Percentiles rank a stretch among this genome's conserved stretches.
Evolutionary conservation across 805 yeast species (phyloP).

Genomic region (Lachancea lanzarotensis): DNA sequence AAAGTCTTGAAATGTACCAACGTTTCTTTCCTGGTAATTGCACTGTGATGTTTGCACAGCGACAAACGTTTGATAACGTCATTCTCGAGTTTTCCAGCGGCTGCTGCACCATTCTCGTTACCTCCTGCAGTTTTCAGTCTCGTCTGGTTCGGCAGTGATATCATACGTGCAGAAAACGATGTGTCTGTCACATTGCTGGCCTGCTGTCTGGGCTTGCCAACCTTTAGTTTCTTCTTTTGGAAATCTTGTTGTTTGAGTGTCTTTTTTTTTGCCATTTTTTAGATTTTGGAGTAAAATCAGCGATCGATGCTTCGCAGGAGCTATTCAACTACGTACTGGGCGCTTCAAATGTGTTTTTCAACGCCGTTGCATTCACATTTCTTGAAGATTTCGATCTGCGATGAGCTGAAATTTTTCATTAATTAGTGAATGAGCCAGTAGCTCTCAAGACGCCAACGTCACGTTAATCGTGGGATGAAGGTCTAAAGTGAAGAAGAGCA

Average conservation of each 20-base stretch:
- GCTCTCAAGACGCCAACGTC: too few relatives aligned
- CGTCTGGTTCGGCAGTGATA: slow-evolving; percentile 29
- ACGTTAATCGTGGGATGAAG: too few relatives aligned
- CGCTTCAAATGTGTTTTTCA: too few relatives aligned
- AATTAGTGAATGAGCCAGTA: too few relatives aligned
- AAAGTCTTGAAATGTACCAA: slow-evolving; percentile 45
- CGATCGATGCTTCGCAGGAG: too few relatives aligned
- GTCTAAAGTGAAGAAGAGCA: too few relatives aligned
- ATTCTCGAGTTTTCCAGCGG: slow-evolving; percentile 28
- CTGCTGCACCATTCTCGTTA: slow-evolving; percentile 5
- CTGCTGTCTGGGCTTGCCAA: slow-evolving; percentile 73
- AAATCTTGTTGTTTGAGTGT: slow-evolving; percentile 41
- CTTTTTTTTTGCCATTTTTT: slow-evolving; percentile 33
- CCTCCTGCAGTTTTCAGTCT: slow-evolving; percentile 12
- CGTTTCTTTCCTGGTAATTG: slow-evolving; percentile 66
- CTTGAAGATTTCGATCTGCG: slow-evolving; percentile 10
- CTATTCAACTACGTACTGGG: too few relatives aligned
- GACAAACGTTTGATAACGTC: slow-evolving; percentile 59
- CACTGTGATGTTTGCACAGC: slow-evolving; percentile 66
- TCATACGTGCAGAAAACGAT: slow-evolving; percentile 63
- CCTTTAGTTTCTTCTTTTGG: slow-evolving; percentile 66
- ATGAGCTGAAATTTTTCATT: slow-evolving; percentile 10
- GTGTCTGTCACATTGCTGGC: slow-evolving; percentile 79
- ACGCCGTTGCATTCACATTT: background rate
- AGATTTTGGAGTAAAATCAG: too few relatives aligned